These are phyloP conservation scores for Aspergillus sclerotioniger DNA, from an alignment of 495 filamentous ascomycete genomes.

Conservation along the genomic window DNA sequence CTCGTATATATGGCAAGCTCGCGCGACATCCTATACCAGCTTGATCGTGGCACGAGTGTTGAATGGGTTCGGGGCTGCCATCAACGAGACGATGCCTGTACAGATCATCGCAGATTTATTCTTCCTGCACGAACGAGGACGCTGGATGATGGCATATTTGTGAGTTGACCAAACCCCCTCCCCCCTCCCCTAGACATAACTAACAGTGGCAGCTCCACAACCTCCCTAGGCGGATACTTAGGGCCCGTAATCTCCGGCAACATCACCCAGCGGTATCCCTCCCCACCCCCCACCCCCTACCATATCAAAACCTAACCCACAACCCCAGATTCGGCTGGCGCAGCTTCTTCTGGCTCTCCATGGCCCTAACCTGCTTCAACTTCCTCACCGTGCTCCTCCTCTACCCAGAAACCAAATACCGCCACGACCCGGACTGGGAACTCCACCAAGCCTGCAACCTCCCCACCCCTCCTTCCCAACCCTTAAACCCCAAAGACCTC, in stretches of 20 bases:
- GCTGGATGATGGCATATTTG: slow-evolving; percentile 62
- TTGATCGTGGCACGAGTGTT: slow-evolving; percentile 56
- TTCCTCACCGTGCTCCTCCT: slow-evolving; percentile 45
- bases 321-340: slow-evolving; percentile 43
- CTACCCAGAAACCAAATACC: slow-evolving; percentile 56
- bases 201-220: slow-evolving; percentile 26
- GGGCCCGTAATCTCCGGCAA: slow-evolving; percentile 52
- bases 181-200: neutral
- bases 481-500: neutral
- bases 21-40: slow-evolving; percentile 48
- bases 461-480: neutral
- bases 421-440: slow-evolving; percentile 16
- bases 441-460: too few species aligned
- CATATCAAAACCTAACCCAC: neutral
- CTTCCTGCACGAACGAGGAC: slow-evolving; percentile 61
- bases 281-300: neutral
- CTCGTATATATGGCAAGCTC: slow-evolving; percentile 53
- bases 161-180: slow-evolving; percentile 20
- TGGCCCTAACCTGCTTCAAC: slow-evolving; percentile 37
- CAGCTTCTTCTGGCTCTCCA: slow-evolving; percentile 52
- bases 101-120: slow-evolving; percentile 62
- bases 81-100: slow-evolving; percentile 49
- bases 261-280: slow-evolving; percentile 40
- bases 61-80: slow-evolving; percentile 54
- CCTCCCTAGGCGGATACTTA: slow-evolving; percentile 38